Percentiles rank a stretch among this genome's conserved stretches.
These are phyloP conservation scores for Podospora australis DNA, from an alignment of 495 filamentous ascomycete genomes.

Conservation along the genomic window DNA sequence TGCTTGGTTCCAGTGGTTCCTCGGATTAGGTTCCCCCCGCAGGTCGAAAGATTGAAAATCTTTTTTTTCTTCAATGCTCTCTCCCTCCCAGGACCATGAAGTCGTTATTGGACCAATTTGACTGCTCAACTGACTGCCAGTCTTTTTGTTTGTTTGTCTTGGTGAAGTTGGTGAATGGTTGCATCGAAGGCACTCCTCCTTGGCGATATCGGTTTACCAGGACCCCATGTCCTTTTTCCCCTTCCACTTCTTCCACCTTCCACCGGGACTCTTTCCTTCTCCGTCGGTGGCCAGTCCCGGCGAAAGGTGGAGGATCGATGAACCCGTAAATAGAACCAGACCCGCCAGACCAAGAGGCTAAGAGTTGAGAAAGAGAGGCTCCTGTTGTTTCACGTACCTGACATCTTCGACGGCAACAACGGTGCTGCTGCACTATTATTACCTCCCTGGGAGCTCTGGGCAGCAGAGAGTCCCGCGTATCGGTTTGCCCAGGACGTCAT, in stretches of 20 bases:
- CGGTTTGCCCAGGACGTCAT: slow-evolving; percentile 11
- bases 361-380: not conserved
- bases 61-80: too few relatives aligned
- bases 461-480: not conserved
- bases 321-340: slow-evolving; percentile 1
- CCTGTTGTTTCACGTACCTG: not conserved
- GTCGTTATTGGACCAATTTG: too few relatives aligned
- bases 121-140: too few relatives aligned
- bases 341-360: not conserved
- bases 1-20: too few relatives aligned
- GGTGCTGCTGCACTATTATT: not conserved
- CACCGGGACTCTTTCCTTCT: not conserved
- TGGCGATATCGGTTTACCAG: not conserved
- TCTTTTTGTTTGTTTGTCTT: too few relatives aligned
- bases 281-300: not conserved
- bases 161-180: not conserved
- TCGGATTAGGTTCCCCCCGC: too few relatives aligned
- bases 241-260: not conserved
- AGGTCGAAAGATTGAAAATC: too few relatives aligned
- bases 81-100: too few relatives aligned
- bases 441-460: not conserved
- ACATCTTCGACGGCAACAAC: not conserved
- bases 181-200: not conserved
- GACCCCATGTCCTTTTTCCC: not conserved
- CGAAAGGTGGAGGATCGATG: not conserved